These are phyloP conservation scores for Amaranthus tricolor DNA, from an alignment of 179 eudicot species.

Conservation along the genomic window DNA sequence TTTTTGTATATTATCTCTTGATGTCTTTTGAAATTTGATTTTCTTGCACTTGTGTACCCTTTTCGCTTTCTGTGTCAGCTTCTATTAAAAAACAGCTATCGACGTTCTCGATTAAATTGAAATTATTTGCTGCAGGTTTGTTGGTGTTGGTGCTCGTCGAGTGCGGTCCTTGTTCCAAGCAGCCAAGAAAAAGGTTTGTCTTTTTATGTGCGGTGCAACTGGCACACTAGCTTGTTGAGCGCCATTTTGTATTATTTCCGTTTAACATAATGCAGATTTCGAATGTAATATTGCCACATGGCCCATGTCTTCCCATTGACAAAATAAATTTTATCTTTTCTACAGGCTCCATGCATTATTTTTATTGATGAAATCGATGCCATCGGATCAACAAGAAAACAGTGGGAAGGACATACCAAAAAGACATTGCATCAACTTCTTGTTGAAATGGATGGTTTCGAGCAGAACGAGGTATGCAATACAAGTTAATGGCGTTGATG, in stretches of 20 bases:
- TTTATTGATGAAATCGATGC: constrained; percentile 98
- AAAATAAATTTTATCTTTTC: constrained; percentile 11
- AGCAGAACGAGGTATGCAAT: constrained; percentile 78
- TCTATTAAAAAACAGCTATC: not conserved
- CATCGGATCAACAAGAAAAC: constrained; percentile 92
- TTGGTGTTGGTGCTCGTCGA: constrained; percentile 99
- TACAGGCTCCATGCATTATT: constrained; percentile 95
- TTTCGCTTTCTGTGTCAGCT: not conserved
- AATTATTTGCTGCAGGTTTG: constrained; percentile 54
- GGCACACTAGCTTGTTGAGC: not conserved
- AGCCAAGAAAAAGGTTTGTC: constrained; percentile 85
- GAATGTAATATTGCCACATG: not conserved
- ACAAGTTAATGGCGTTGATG: not conserved
- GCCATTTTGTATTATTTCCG: not conserved
- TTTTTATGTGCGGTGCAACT: not conserved
- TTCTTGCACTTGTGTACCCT: not conserved
- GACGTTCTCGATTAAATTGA: not conserved
- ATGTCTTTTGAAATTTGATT: too few species aligned
- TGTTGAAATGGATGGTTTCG: constrained; percentile 99
- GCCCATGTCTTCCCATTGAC: not conserved
- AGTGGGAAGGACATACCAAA: constrained; percentile 99
- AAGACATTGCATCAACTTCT: constrained; percentile 95
- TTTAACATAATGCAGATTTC: constrained; percentile 4
- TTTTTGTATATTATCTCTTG: not conserved
- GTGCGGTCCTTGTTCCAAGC: constrained; percentile 97